Conservation (phyloP, 805 yeast species). For the Cyberlindnera americana region DNA sequence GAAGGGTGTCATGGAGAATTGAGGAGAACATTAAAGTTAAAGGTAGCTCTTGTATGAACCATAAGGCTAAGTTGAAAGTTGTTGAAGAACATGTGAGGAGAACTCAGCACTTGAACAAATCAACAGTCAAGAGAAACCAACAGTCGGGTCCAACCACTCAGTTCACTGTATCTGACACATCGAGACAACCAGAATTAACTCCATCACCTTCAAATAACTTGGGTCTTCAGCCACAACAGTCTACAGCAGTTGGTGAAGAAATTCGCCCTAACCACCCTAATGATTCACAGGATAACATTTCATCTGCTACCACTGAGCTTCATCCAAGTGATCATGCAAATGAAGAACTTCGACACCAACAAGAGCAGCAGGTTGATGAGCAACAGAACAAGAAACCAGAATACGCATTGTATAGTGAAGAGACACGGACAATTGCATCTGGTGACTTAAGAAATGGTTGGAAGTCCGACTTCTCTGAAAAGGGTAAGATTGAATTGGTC, state of each 20-base stretch:
- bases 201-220: constrained; percentile 20
- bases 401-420: constrained; percentile 60
- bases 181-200: constrained; percentile 13
- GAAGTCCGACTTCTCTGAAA: constrained; percentile 84
- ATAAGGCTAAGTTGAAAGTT: constrained; percentile 45
- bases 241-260: background rate
- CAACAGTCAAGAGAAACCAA: constrained; percentile 34
- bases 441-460: constrained; percentile 91
- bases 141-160: constrained; percentile 38
- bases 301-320: constrained; percentile 11
- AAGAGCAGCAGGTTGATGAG: constrained; percentile 15
- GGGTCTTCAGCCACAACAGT: constrained; percentile 8
- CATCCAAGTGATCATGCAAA: constrained; percentile 33
- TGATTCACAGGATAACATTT: constrained; percentile 13
- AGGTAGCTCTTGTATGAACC: constrained; percentile 55
- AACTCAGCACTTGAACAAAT: constrained; percentile 20
- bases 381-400: constrained; percentile 31
- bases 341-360: constrained; percentile 29
- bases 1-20: constrained; percentile 82
- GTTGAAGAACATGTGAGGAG: constrained; percentile 40
- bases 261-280: constrained; percentile 7
- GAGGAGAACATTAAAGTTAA: constrained; percentile 75
- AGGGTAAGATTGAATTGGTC: constrained; percentile 76
- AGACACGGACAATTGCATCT: constrained; percentile 63
- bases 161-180: constrained; percentile 31